A percentile compares a stretch with the other conserved stretches of the same genome.
Evolutionary conservation across 805 yeast genomes (phyloP).

Genomic region (Kodamaea restingae): DNA sequence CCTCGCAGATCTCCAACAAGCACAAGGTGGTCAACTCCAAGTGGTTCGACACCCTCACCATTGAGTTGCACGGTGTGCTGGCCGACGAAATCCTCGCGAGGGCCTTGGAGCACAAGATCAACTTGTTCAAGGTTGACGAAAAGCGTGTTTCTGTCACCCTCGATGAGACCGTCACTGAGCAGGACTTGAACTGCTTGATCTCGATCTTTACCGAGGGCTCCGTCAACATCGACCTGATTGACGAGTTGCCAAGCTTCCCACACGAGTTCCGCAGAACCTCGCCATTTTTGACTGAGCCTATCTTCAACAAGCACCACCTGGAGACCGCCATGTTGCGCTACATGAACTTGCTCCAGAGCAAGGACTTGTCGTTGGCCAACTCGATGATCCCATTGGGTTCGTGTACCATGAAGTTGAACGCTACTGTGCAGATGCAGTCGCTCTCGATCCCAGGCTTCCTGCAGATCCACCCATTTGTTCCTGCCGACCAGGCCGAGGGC

Average conservation of each 20-base stretch:
- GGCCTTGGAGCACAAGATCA: constrained; percentile 69
- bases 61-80: constrained; percentile 47
- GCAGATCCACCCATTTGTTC: constrained; percentile 89
- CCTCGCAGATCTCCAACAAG: constrained; percentile 44
- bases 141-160: constrained; percentile 68
- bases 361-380: constrained; percentile 89
- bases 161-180: constrained; percentile 78
- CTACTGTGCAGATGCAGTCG: constrained; percentile 93
- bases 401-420: constrained; percentile 96
- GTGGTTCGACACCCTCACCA: constrained; percentile 86
- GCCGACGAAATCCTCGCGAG: constrained; percentile 53
- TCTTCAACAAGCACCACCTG: constrained; percentile 83
- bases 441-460: constrained; percentile 92
- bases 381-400: constrained; percentile 98
- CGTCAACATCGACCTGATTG: constrained; percentile 15
- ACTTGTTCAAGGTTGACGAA: constrained; percentile 65
- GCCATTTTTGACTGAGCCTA: constrained; percentile 61
- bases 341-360: constrained; percentile 73
- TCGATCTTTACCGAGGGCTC: constrained; percentile 53
- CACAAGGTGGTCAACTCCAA: constrained; percentile 53
- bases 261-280: constrained; percentile 51
- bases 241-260: constrained; percentile 49
- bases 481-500: constrained; percentile 83
- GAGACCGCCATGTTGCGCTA: constrained; percentile 95
- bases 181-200: constrained; percentile 57